A percentile compares a stretch with the other conserved stretches of the same genome.
phyloP scores from a whole-genome alignment of 345 rosid genomes.

The Eutrema japonicum region DNA sequence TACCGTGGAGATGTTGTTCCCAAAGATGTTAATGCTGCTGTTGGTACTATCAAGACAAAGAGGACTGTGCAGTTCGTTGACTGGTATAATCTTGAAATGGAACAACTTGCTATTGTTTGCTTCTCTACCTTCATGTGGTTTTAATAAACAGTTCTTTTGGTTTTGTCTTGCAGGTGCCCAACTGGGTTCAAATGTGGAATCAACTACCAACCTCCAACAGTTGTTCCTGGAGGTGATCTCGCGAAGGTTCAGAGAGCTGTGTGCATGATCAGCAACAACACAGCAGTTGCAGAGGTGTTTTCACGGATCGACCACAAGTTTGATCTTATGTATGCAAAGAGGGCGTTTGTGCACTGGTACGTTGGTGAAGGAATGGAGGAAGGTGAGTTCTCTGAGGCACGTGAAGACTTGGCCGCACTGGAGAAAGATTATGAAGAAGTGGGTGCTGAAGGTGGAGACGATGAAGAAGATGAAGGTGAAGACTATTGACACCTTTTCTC shows the following conservation, averaged over 20 bases:
- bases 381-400: conserved; percentile 76
- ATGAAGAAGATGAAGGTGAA: conserved; percentile 66
- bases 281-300: conserved; percentile 71
- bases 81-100: conserved; percentile 47
- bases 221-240: conserved; percentile 71
- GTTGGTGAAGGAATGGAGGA: conserved; percentile 80
- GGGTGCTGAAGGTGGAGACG: conserved; percentile 68
- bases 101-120: not conserved
- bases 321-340: conserved; percentile 68
- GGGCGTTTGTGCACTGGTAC: conserved; percentile 78
- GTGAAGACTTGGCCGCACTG: conserved; percentile 59
- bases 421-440: conserved; percentile 67
- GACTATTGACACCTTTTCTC: conserved; percentile 47
- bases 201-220: conserved; percentile 70
- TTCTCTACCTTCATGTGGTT: not conserved
- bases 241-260: conserved; percentile 71
- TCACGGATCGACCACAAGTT: conserved; percentile 66
- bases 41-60: conserved; percentile 64
- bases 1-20: conserved; percentile 73
- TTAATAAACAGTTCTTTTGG: not conserved
- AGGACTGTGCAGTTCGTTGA: conserved; percentile 65
- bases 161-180: conserved; percentile 56
- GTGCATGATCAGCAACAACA: conserved; percentile 74
- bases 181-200: conserved; percentile 75
- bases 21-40: conserved; percentile 72